A percentile compares a stretch with the other conserved stretches of the same genome.
phyloP scores from a whole-genome alignment of 1,139 yeast genomes.

The Magnusiomyces suaveolens region DNA sequence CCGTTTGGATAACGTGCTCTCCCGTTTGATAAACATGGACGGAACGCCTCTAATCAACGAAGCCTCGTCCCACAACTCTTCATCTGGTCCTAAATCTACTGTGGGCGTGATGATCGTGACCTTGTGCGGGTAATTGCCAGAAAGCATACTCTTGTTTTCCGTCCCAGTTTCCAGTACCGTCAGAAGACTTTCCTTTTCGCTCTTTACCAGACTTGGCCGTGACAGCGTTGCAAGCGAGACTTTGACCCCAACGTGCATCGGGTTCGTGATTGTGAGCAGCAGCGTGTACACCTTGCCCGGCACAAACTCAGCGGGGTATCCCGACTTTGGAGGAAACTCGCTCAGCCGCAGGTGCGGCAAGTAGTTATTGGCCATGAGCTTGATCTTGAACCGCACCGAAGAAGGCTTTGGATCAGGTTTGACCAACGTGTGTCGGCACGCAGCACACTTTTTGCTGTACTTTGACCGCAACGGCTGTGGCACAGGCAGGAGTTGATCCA shows the following conservation, averaged over 20 bases:
- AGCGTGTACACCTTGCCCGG: constrained; percentile 12
- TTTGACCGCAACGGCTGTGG: constrained; percentile 23
- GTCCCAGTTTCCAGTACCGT: background rate
- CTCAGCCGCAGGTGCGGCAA: constrained; percentile 20
- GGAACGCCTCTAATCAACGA: constrained; percentile 26
- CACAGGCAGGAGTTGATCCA: constrained; percentile 18
- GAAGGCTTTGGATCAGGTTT: constrained; percentile 27
- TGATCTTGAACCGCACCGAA: constrained; percentile 20
- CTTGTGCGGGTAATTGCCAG: constrained; percentile 13
- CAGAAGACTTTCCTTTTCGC: background rate
- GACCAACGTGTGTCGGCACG: constrained; percentile 25
- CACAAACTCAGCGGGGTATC: constrained; percentile 14
- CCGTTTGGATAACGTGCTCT: constrained; percentile 23
- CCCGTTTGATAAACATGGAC: constrained; percentile 22
- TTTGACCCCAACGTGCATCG: constrained; percentile 20
- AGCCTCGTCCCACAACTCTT: constrained; percentile 25
- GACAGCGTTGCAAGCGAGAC: constrained; percentile 22
- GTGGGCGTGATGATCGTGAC: constrained; percentile 21
- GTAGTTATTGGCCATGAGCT: constrained; percentile 24
- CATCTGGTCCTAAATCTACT: constrained; percentile 24
- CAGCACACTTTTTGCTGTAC: constrained; percentile 23
- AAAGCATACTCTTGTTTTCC: background rate
- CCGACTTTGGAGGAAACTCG: constrained; percentile 10
- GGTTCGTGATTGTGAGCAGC: constrained; percentile 24
- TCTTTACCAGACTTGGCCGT: background rate